Base-by-base conservation (phyloP, 768 basidiomycete genomes). In the Kwoniella dejecticola region DNA sequence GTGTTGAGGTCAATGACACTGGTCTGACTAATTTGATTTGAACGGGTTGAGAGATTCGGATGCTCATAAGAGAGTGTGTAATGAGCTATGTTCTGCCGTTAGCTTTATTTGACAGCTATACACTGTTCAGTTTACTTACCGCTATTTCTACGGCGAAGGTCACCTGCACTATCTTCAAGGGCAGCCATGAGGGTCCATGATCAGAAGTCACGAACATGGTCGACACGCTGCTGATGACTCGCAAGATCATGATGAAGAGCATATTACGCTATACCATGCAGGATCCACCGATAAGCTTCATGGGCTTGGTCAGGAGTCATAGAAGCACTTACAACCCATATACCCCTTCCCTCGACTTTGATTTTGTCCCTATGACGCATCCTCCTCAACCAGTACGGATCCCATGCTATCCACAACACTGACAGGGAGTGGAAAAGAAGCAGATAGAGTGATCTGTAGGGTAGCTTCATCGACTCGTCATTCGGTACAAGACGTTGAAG, bases 371-470 rank as follows among this genome's bases (percentile, higher is more conserved):
- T 55, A 19, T 56, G 57, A 30, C 62, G 26, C 17, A 40, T 31
- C 15, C 60, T 83, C 81, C 23, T 83, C 79, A 66, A 50, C 77
- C 91, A 91, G 19, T 88, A 89, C 12, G 90, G 91, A 73, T 95
- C 87, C 92, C 92, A 95, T 1, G 83, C 85, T 0, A 86, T 86
- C 88, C 91, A 94, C 5, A 88, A 70, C 15, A 92, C 71, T 19
- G 91, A 91, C 15, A 85, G 11, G 0, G 86, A 44, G 27, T 82
- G 79, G 19, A n/a, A n/a, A 89, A 44, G 3, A 46, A 40, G 11
- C 81, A 27, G 2, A 89, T 86, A 4, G 59, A 24, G 23, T 3
- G 31, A 31, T 31, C 31, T 23, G 27, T 4, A 23, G 24, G 41
- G 27, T 12, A 12, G n/a, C 19, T 21, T 13, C 19, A 44, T 8